A percentile compares a stretch with the other conserved stretches of the same genome.
Evolutionary conservation across 176 grass and related monocot species (phyloP).

Genomic region (Hordeum marinum): DNA sequence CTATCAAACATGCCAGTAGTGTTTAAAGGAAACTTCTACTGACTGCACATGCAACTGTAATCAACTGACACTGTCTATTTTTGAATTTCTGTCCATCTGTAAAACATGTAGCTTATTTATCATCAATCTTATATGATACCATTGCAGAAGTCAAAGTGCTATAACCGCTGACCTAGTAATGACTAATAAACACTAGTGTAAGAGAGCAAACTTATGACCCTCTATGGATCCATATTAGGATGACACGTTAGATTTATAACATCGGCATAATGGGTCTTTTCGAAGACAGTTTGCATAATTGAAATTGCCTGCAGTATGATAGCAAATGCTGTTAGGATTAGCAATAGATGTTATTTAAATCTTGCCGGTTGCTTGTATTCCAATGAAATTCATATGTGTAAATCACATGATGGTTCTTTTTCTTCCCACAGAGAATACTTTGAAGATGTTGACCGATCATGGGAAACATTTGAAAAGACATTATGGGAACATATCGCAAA

Average conservation of each 20-base stretch:
- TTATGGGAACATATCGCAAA: slow-evolving; percentile 84
- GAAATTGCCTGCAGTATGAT: not conserved
- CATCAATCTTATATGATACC: not conserved
- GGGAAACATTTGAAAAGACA: slow-evolving; percentile 98
- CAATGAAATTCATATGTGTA: not conserved
- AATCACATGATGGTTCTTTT: slow-evolving; percentile 33
- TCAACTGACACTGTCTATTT: not conserved
- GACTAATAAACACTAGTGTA: not conserved
- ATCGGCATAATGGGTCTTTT: not conserved
- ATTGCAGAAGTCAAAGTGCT: not conserved
- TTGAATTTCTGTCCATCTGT: not conserved
- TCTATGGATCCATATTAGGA: not conserved
- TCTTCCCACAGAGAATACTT: slow-evolving; percentile 85
- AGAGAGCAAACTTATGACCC: slow-evolving; percentile 8
- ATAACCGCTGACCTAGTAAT: not conserved
- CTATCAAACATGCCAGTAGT: slow-evolving; percentile 1
- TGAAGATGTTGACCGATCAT: slow-evolving; percentile 92
- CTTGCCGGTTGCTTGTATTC: not conserved
- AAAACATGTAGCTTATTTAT: slow-evolving; percentile 14
- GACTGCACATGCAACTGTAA: not conserved
- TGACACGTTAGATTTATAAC: not conserved
- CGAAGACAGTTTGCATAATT: not conserved
- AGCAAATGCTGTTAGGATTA: not conserved
- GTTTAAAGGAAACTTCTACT: slow-evolving; percentile 3
- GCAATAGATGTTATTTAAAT: not conserved